Base-by-base conservation (phyloP, 192 early-diverging fungal species). In the Diversispora epigaea region DNA sequence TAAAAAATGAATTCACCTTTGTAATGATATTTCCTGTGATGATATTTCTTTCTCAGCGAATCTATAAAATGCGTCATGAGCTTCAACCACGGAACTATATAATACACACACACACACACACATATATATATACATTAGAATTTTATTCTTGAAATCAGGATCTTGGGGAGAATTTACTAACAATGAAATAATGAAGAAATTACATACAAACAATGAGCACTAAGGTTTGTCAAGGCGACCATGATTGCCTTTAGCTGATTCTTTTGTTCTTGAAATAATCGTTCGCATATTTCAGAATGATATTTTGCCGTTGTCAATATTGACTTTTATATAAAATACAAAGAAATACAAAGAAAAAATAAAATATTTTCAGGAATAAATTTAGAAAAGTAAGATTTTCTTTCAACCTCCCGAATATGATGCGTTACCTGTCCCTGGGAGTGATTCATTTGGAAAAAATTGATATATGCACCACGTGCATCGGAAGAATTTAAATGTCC, bases 171-270 rank as follows among this genome's bases (percentile, higher is more conserved):
- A 3, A 17, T 15, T 52, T 52, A 15, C 4, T 52, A 52, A 11
- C 8, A 15, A 52, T 17, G 47, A 54, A 17, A 54, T 25, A 8
- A 6, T 41, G 19, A 8, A 1, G 11, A 62, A 6, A 32, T 64
- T 10, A 60, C 75, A 6, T 73, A 77, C 74, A 64, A 76, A 45
- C 77, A 81, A 57, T 88, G 85, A 5, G 83, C 71, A 40, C 85
- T 81, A 15, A 88, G 58, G 78, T 86, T 88, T 8, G 82, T 80
- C 2, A 86, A 39, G 4, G 85, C 86, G 7, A 85, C 86, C 41
- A 80, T 78, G 40, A 88, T 65, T 14, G 86, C 86, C 77, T 84
- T 81, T 40, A 75, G 72, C 60, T 88, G 86, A 4, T 79, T 67
- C 52, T 81, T 79, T 46, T 86, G 82, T 49, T 86, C 82, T 52